These are phyloP conservation scores for Solioccasus polychromus DNA, from an alignment of 768 basidiomycete species.

Conservation along the genomic window DNA sequence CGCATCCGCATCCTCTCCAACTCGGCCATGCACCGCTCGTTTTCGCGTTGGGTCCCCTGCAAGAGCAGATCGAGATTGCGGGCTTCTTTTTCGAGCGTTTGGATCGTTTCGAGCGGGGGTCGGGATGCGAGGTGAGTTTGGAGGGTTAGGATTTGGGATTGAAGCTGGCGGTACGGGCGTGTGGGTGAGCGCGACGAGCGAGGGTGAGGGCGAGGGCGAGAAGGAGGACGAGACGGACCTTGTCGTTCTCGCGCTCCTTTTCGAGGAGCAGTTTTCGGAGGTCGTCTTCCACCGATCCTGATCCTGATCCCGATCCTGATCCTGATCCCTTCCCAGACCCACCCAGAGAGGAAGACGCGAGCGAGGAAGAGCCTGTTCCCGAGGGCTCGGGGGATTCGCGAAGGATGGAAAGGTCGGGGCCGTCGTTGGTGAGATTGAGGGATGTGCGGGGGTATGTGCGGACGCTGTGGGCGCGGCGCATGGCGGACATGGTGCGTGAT, in stretches of 20 bases:
- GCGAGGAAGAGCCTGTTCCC: no score
- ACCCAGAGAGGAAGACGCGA: no score
- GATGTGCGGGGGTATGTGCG: slow-evolving; percentile 55
- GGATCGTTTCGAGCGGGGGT: slow-evolving; percentile 65
- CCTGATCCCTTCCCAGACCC: no score
- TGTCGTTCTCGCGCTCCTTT: slow-evolving; percentile 69
- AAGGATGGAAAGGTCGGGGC: slow-evolving; percentile 60
- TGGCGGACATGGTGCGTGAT: slow-evolving; percentile 7
- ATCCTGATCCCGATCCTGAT: no score
- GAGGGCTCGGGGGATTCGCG: slow-evolving; percentile 56
- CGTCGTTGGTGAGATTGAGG: slow-evolving; percentile 27
- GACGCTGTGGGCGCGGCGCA: slow-evolving; percentile 66
- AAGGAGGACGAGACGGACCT: slow-evolving; percentile 34
- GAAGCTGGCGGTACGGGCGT: slow-evolving; percentile 41
- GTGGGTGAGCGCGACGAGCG: background rate
- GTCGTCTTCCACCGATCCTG: slow-evolving; percentile 47
- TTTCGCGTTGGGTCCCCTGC: slow-evolving; percentile 81
- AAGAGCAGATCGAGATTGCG: slow-evolving; percentile 73
- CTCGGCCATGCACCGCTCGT: slow-evolving; percentile 81
- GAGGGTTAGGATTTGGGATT: slow-evolving; percentile 57
- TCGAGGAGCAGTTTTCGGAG: slow-evolving; percentile 64
- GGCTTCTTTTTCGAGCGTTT: slow-evolving; percentile 68
- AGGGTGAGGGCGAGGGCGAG: background rate
- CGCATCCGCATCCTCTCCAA: slow-evolving; percentile 68
- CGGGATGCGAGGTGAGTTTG: slow-evolving; percentile 65